These are phyloP conservation scores for Ceratorhiza oryzae-sativae DNA, from an alignment of 1,284 basidiomycete genomes.

Conservation along the genomic window DNA sequence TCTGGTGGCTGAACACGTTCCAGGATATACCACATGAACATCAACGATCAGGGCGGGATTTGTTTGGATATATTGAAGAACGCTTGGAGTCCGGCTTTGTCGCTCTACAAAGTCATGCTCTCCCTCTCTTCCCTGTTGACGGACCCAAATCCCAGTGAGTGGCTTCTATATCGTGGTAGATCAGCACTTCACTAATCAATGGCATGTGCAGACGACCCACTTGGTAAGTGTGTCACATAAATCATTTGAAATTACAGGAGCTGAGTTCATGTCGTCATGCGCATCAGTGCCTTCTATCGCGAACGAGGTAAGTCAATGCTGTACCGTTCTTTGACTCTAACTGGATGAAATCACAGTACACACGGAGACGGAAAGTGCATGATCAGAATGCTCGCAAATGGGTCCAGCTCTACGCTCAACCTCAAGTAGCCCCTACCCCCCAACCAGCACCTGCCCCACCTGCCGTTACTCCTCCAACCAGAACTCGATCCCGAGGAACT, in stretches of 20 bases:
- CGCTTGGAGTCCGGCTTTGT: constrained; percentile 90
- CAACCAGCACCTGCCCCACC: constrained; percentile 35
- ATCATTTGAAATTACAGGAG: constrained; percentile 22
- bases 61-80: constrained; percentile 57
- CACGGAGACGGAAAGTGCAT: constrained; percentile 5
- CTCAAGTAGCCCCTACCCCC: constrained; percentile 50
- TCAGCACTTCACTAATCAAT: not conserved
- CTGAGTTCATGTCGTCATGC: constrained; percentile 15
- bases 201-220: constrained; percentile 5
- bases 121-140: constrained; percentile 86
- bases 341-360: not conserved
- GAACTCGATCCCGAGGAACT: constrained; percentile 38
- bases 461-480: constrained; percentile 30
- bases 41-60: constrained; percentile 65
- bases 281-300: constrained; percentile 24
- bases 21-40: constrained; percentile 94
- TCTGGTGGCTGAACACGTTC: not conserved
- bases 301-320: constrained; percentile 25
- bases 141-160: constrained; percentile 86
- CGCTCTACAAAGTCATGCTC: constrained; percentile 89
- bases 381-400: constrained; percentile 14
- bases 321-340: not conserved
- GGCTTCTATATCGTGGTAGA: not conserved
- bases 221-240: constrained; percentile 11
- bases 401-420: constrained; percentile 61